Evolutionary conservation across 1,284 basidiomycete species (phyloP), one percentile per base, ranked within the genome.

Genomic region (Meira nashicola): DNA sequence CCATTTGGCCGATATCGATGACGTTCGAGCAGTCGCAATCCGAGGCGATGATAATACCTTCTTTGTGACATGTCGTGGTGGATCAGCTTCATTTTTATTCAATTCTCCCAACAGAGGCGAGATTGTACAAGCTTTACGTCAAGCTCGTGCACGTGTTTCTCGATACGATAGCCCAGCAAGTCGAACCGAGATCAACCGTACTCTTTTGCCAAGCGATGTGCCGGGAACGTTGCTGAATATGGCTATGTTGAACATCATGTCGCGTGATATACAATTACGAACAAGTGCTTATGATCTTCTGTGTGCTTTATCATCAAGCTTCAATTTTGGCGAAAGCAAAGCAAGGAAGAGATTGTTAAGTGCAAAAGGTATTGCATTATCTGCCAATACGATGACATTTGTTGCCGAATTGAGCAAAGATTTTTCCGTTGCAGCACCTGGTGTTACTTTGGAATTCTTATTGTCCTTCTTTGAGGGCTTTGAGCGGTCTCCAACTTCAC

Each of bases 41-140:
- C 67, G 73, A n/a, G 71, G 73, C 21, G 73, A 75, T 48, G 73
- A 75, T 59, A 75, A 67, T 58, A 72, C 73, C 14, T 75, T 75
- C 65, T 69, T 75, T 62, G 52, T 75, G 23, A 72, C 70, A 5
- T 72, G 70, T 50, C 64, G 71, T 15, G 70, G 66, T 15, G 71
- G 73, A 51, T 64, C 62, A 37, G 62, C 71, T 48, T 71, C 67
- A 19, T 73, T 71, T 55, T 63, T 75, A 37, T 75, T 75, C 71
- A 69, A 67, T 62, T 68, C 67, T 46, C 64, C 63, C 3, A 69
- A 75, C 40, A 65, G 73, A 10, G 55, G 66, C 21, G 70, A 72
- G 17, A 69, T 75, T 52, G 73, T 75, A 11, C 73, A 75, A 51
- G 67, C 67, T 11, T 54, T 75, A 41, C 63, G 73, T 33, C 71